phyloP scores from a whole-genome alignment of 495 filamentous ascomycete species.

The Pseudoneurospora amorphoporcata region DNA sequence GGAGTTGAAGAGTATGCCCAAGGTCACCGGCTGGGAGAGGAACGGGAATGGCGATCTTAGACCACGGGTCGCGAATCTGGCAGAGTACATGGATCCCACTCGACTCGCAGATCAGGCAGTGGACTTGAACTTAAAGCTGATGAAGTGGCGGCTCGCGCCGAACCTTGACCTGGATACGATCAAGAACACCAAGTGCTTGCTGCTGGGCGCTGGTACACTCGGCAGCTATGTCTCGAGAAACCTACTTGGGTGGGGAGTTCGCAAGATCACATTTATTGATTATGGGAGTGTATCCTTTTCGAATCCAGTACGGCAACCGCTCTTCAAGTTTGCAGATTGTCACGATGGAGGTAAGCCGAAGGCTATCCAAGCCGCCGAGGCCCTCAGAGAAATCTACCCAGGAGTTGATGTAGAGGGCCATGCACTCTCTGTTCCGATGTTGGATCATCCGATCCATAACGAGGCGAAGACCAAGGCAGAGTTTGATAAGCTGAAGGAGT shows the following conservation, averaged over 20 bases:
- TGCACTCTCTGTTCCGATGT: slow-evolving; percentile 83
- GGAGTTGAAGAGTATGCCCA: slow-evolving; percentile 51
- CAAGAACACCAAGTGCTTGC: slow-evolving; percentile 81
- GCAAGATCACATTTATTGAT: slow-evolving; percentile 92
- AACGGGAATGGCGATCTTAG: slow-evolving; percentile 63
- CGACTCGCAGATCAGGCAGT: slow-evolving; percentile 90
- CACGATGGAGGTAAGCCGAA: slow-evolving; percentile 77
- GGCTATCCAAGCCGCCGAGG: slow-evolving; percentile 69
- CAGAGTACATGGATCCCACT: slow-evolving; percentile 82
- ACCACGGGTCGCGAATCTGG: slow-evolving; percentile 66
- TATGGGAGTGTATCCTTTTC: slow-evolving; percentile 91
- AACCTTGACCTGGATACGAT: slow-evolving; percentile 77
- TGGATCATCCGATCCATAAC: slow-evolving; percentile 76
- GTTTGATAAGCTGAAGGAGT: slow-evolving; percentile 58
- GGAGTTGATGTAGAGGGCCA: slow-evolving; percentile 74
- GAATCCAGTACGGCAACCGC: slow-evolving; percentile 91
- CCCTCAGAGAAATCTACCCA: slow-evolving; percentile 78
- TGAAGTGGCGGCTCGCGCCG: slow-evolving; percentile 96
- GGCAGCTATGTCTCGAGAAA: slow-evolving; percentile 88
- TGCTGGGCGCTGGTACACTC: slow-evolving; percentile 91
- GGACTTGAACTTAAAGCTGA: slow-evolving; percentile 92
- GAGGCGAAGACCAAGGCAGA: slow-evolving; percentile 54
- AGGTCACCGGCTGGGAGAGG: slow-evolving; percentile 91
- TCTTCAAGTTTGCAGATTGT: slow-evolving; percentile 86
- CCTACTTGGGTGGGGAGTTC: slow-evolving; percentile 92